Base-by-base conservation (phyloP, 176 grass and related monocot genomes). In the Pharus latifolius region DNA sequence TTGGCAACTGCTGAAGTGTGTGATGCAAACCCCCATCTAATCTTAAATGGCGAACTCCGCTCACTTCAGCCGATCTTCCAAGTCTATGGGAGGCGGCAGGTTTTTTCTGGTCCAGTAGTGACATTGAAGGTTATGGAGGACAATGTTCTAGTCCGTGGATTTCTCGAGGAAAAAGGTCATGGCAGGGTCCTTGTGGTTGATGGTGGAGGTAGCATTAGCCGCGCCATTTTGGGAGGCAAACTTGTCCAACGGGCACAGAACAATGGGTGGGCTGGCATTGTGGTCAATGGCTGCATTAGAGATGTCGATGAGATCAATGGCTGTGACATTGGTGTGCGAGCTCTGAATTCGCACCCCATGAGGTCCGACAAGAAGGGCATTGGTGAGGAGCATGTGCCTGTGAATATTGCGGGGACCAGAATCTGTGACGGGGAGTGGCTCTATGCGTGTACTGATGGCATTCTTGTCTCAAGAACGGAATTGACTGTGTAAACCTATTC, bases 61-160 rank as follows among this genome's bases (percentile, higher is more conserved):
- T 76, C 76, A n/a, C 69, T 85, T 20, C 83, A 85, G 1, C 76
- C 83, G 3, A 19, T 70, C 31, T 80, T 85, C 42, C 76, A 80
- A 67, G 80, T 85, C 60, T 85, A 76, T 22, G 76, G 83, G 6
- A 68, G 70, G 22, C 60, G 83, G 49, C 69, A 70, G 52, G 68
- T 79, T 31, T 85, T 85, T 50, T 53, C 83, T 2, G 83, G 83
- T 15, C 83, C 83, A 2, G 62, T 80, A 22, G 83, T 85, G 48
- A 85, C 83, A 12, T 76, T 85, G 28, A 85, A 85, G 83, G 83
- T 80, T 32, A 80, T 85, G 2, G 83, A 85, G 45, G 83, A 85
- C 69, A 85, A 85, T 49, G 83, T 80, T 10, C 76, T 85, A 23
- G 60, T 80, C 14, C 69, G 76, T 17, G 76, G 80, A 28, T 85